Evolutionary conservation across 495 filamentous ascomycete genomes (phyloP).

Genomic region (Penicillium psychrofluorescens): DNA sequence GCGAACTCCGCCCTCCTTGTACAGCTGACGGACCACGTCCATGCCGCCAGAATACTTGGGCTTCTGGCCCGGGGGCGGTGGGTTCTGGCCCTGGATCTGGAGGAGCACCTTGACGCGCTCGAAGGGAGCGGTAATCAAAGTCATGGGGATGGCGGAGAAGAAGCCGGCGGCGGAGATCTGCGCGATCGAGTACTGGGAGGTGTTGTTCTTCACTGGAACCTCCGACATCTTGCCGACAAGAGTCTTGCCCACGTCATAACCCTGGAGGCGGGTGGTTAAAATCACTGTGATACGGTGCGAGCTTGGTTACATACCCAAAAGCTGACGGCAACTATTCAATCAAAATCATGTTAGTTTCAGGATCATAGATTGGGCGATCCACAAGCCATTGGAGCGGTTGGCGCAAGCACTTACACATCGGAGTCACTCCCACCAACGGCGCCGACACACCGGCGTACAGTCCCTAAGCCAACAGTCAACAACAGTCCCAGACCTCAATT

Average conservation of each 20-base stretch:
- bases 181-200: constrained; percentile 62
- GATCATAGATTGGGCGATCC: background rate
- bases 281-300: background rate
- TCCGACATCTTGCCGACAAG: constrained; percentile 65
- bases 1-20: constrained; percentile 81
- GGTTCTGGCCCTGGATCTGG: constrained; percentile 92
- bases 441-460: constrained; percentile 96
- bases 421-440: constrained; percentile 89
- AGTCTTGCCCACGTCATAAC: constrained; percentile 90
- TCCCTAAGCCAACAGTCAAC: constrained; percentile 39
- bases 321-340: constrained; percentile 75
- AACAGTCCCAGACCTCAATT: too few relatives aligned
- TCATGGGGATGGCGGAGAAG: constrained; percentile 98
- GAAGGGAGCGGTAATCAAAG: constrained; percentile 92
- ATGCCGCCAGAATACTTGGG: constrained; percentile 83
- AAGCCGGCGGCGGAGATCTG: constrained; percentile 92
- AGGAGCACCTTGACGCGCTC: constrained; percentile 98
- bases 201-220: constrained; percentile 53
- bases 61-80: constrained; percentile 78
- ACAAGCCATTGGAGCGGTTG: background rate
- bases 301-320: constrained; percentile 57
- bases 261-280: constrained; percentile 36
- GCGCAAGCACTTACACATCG: constrained; percentile 77
- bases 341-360: constrained; percentile 2
- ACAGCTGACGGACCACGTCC: constrained; percentile 94